phyloP scores from a whole-genome alignment of 2,329 filamentous ascomycete genomes.

The Aspergillus floridensis region DNA sequence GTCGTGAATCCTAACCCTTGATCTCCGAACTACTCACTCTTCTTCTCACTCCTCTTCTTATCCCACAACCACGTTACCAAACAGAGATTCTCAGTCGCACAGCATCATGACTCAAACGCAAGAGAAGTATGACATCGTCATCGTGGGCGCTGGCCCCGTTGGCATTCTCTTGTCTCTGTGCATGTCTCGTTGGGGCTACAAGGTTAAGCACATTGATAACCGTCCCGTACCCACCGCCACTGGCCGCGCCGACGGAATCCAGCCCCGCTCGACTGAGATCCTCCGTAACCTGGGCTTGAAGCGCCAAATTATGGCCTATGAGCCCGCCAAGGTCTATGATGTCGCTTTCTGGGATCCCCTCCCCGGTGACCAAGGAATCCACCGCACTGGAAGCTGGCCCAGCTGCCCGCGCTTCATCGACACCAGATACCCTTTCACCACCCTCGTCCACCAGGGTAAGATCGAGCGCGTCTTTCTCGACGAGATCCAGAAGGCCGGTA shows the following conservation, averaged over 20 bases:
- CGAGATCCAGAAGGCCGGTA: slow-evolving; percentile 60
- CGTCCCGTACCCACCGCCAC: slow-evolving; percentile 79
- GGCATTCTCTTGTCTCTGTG: slow-evolving; percentile 85
- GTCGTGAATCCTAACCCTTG: neutral
- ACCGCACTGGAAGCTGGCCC: slow-evolving; percentile 69
- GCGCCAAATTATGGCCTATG: slow-evolving; percentile 79
- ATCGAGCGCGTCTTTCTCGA: slow-evolving; percentile 62
- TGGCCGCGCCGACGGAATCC: slow-evolving; percentile 86
- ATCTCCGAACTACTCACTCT: neutral
- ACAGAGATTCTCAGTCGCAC: neutral
- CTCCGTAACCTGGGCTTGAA: slow-evolving; percentile 88
- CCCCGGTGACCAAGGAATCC: slow-evolving; percentile 53
- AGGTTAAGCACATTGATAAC: slow-evolving; percentile 93
- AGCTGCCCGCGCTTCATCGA: slow-evolving; percentile 81
- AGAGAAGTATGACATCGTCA: slow-evolving; percentile 67
- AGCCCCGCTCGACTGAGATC: slow-evolving; percentile 82
- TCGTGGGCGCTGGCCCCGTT: slow-evolving; percentile 84
- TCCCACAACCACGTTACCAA: neutral
- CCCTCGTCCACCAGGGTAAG: slow-evolving; percentile 60
- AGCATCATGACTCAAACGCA: slow-evolving; percentile 27
- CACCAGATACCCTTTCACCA: slow-evolving; percentile 63
- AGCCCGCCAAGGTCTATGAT: slow-evolving; percentile 80
- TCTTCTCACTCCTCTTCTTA: slow-evolving; percentile 1
- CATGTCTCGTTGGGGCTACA: slow-evolving; percentile 89
- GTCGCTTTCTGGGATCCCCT: slow-evolving; percentile 65